These are phyloP conservation scores for Bacidia rubella DNA, from an alignment of 495 filamentous ascomycete species.

Conservation along the genomic window DNA sequence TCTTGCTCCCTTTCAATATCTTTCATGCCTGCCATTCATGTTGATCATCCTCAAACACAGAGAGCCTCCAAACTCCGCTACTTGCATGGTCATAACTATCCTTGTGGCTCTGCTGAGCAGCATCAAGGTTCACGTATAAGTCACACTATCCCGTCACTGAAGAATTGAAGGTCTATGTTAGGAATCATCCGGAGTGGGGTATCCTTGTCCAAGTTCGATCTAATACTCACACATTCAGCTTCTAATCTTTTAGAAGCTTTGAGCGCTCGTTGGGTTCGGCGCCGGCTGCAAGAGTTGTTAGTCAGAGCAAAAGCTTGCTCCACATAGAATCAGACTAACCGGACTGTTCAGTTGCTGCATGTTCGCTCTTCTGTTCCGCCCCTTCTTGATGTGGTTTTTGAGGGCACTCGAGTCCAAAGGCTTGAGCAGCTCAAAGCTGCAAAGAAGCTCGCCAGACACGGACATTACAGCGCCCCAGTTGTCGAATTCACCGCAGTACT, in stretches of 20 bases:
- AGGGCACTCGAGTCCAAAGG: constrained; percentile 91
- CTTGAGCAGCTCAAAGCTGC: constrained; percentile 94
- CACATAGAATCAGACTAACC: constrained; percentile 38
- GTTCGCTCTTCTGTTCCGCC: constrained; percentile 75
- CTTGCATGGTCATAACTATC: not conserved
- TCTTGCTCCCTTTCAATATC: not conserved
- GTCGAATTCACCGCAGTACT: constrained; percentile 99
- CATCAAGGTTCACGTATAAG: not conserved
- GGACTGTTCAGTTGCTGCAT: constrained; percentile 71
- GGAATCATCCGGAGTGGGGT: not conserved
- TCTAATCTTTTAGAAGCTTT: constrained; percentile 1
- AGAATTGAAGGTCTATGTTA: not conserved
- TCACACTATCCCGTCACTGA: not conserved
- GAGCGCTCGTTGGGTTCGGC: constrained; percentile 1
- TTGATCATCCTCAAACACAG: not conserved
- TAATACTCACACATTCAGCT: not conserved
- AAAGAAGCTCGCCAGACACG: constrained; percentile 81
- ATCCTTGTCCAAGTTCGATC: not conserved
- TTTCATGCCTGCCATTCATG: not conserved
- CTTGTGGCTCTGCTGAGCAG: not conserved
- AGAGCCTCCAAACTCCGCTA: not conserved
- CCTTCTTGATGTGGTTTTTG: constrained; percentile 99
- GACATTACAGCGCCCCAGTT: constrained; percentile 97
- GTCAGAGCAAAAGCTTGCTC: not conserved
- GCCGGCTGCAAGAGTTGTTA: constrained; percentile 2